Percentiles rank a stretch among this genome's conserved stretches.
These are phyloP conservation scores for Ottelia alismoides DNA, from an alignment of 106 monocot genomes.

Conservation along the genomic window DNA sequence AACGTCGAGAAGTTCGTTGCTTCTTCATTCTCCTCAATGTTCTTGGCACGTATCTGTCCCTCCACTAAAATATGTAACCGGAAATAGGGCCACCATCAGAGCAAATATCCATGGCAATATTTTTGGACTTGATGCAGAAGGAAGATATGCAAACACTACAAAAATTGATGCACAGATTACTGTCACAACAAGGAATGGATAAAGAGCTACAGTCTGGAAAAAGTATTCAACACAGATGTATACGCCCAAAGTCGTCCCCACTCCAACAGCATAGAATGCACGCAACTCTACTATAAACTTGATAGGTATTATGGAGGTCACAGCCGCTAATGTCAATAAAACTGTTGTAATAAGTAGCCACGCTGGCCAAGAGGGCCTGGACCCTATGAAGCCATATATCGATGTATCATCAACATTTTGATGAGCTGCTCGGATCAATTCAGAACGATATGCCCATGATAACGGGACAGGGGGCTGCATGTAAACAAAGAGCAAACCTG, in stretches of 20 bases:
- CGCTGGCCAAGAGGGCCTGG: slow-evolving; percentile 86
- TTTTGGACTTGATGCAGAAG: slow-evolving; percentile 79
- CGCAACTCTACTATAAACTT: slow-evolving; percentile 86
- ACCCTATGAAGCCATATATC: slow-evolving; percentile 73
- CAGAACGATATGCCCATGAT: slow-evolving; percentile 71
- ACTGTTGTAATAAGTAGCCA: slow-evolving; percentile 85
- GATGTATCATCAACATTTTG: slow-evolving; percentile 75
- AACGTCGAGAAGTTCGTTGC: slow-evolving; percentile 49
- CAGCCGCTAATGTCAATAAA: slow-evolving; percentile 71
- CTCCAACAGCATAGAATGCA: slow-evolving; percentile 70
- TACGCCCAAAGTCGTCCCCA: slow-evolving; percentile 64
- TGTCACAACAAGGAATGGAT: slow-evolving; percentile 64
- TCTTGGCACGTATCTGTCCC: slow-evolving; percentile 72
- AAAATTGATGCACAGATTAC: slow-evolving; percentile 74
- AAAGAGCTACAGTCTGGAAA: slow-evolving; percentile 65
- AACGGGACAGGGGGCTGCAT: slow-evolving; percentile 90
- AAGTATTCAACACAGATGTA: slow-evolving; percentile 85
- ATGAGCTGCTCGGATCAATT: slow-evolving; percentile 74
- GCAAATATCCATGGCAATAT: slow-evolving; percentile 97
- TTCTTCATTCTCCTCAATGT: slow-evolving; percentile 46
- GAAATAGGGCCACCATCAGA: slow-evolving; percentile 76
- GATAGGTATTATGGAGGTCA: slow-evolving; percentile 76
- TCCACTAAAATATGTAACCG: slow-evolving; percentile 89
- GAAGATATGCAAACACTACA: slow-evolving; percentile 75
- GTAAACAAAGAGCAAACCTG: slow-evolving; percentile 61